Percentiles rank a stretch among this genome's conserved stretches.
Conservation (phyloP, 2,329 filamentous ascomycete species). For the Monosporascus sp. region DNA sequence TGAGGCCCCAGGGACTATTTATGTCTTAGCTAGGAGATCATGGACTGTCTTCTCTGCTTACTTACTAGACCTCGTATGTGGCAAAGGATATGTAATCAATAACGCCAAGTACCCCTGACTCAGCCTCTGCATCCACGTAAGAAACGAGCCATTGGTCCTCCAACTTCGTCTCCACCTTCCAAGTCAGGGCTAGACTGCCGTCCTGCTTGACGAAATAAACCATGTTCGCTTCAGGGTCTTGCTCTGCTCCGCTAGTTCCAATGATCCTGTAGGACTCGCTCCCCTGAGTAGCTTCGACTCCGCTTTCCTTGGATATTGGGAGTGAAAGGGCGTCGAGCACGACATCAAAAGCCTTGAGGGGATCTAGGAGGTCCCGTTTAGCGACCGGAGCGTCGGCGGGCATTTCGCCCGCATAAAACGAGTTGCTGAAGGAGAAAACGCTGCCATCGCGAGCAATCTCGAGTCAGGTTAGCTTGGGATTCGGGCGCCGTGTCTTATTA, state of each 20-base stretch:
- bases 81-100: slow-evolving; percentile 47
- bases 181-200: slow-evolving; percentile 37
- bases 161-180: slow-evolving; percentile 49
- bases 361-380: slow-evolving; percentile 12
- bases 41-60: neutral
- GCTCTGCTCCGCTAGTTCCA: slow-evolving; percentile 35
- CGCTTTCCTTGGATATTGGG: slow-evolving; percentile 27
- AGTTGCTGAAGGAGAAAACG: slow-evolving; percentile 47
- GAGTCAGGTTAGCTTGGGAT: neutral
- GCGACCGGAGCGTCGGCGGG: neutral
- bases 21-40: neutral
- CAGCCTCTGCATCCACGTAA: slow-evolving; percentile 41
- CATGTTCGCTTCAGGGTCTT: slow-evolving; percentile 40
- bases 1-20: slow-evolving; percentile 38
- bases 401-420: slow-evolving; percentile 26
- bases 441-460: slow-evolving; percentile 43
- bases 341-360: slow-evolving; percentile 25
- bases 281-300: slow-evolving; percentile 21
- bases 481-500: slow-evolving; percentile 2
- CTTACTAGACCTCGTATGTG: slow-evolving; percentile 43
- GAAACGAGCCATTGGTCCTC: slow-evolving; percentile 45
- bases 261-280: slow-evolving; percentile 31
- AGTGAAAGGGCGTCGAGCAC: slow-evolving; percentile 22
- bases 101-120: slow-evolving; percentile 38
- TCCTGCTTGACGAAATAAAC: slow-evolving; percentile 42